Conservation (phyloP, 306 rosid genomes). For the Citrullus amarus region DNA sequence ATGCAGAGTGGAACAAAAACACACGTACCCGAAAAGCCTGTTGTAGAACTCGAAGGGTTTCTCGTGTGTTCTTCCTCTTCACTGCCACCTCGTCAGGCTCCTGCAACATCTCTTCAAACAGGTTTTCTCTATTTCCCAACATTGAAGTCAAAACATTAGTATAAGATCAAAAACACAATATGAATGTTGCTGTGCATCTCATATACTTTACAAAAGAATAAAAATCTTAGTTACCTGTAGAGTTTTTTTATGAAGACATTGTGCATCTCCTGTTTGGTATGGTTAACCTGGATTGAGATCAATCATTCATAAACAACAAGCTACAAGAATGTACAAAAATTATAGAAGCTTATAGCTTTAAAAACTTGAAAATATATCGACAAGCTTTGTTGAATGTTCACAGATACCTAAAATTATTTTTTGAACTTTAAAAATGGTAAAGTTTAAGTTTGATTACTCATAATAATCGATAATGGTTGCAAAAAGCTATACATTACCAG, state of each 20-base stretch:
- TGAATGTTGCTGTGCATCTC: background rate
- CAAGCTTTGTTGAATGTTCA: background rate
- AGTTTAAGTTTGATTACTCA: background rate
- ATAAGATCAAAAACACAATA: background rate
- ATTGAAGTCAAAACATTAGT: background rate
- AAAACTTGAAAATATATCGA: background rate
- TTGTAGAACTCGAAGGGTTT: conserved; percentile 13
- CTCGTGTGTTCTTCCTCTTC: conserved; percentile 19
- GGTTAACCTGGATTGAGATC: conserved; percentile 23
- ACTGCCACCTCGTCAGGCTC: conserved; percentile 17
- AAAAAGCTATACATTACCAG: conserved; percentile 13
- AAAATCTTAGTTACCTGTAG: conserved; percentile 17
- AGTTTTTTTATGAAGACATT: conserved; percentile 18
- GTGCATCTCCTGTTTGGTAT: conserved; percentile 24
- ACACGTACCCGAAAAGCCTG: conserved; percentile 20
- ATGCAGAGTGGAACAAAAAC: background rate
- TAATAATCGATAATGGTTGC: background rate
- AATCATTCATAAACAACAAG: background rate
- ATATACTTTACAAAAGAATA: background rate
- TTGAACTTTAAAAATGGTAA: background rate
- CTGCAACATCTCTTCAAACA: conserved; percentile 31
- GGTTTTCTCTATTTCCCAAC: conserved; percentile 19
- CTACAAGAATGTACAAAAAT: background rate
- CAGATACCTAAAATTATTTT: background rate
- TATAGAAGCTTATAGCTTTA: background rate